Evolutionary conservation across 352 stramenopile species (phyloP).

Genomic region (Phytophthora fragariae): DNA sequence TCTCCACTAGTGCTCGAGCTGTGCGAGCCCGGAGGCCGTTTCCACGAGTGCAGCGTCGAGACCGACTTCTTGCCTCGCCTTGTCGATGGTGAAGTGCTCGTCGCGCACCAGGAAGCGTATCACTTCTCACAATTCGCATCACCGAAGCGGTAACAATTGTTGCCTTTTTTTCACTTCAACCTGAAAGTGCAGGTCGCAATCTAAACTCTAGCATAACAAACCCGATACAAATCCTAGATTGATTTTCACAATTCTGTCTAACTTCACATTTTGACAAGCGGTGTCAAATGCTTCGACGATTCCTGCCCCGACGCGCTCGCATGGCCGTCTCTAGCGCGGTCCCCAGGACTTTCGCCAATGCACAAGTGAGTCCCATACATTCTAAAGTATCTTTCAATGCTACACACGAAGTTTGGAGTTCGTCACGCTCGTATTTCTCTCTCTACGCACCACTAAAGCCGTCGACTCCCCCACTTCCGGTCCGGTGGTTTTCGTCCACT

Average conservation of each 20-base stretch:
- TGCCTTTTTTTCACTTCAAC: constrained; percentile 18
- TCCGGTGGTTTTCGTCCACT: constrained; percentile 32
- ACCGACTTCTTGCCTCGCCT: constrained; percentile 61
- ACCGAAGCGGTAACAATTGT: constrained; percentile 48
- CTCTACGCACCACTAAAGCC: constrained; percentile 3
- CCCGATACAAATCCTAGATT: not conserved
- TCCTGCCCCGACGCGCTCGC: not conserved
- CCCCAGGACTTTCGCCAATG: not conserved
- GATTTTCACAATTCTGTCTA: not conserved
- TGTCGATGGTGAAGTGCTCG: constrained; percentile 47
- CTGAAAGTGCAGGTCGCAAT: constrained; percentile 8
- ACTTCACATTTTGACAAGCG: not conserved
- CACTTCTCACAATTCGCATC: constrained; percentile 51
- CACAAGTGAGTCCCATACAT: not conserved
- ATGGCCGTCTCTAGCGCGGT: not conserved
- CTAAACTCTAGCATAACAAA: not conserved
- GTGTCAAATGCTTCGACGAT: constrained; percentile 34
- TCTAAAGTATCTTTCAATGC: not conserved
- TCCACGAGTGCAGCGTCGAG: constrained; percentile 52
- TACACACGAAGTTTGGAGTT: constrained; percentile 11
- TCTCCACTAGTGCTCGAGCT: constrained; percentile 53
- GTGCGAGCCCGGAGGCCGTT: constrained; percentile 38
- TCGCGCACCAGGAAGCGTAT: constrained; percentile 58
- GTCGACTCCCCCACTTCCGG: too few species aligned
- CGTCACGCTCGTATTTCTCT: constrained; percentile 9